phyloP scores from a whole-genome alignment of 148 eudicot genomes.

The Silene latifolia region DNA sequence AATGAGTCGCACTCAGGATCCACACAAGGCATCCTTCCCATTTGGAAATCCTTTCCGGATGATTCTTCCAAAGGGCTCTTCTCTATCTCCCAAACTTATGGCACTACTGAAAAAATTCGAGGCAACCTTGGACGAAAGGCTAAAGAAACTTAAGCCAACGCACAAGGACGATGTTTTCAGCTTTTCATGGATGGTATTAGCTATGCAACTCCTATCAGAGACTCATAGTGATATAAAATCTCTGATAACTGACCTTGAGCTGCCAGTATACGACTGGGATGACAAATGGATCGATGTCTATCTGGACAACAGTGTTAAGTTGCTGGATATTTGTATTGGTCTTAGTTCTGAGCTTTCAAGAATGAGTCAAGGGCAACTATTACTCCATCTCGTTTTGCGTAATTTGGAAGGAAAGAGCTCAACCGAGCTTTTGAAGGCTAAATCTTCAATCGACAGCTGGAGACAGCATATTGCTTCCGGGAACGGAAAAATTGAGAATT shows the following conservation, averaged over 20 bases:
- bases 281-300: slow-evolving; percentile 89
- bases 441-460: slow-evolving; percentile 73
- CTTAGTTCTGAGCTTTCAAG: slow-evolving; percentile 68
- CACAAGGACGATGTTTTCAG: slow-evolving; percentile 47
- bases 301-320: slow-evolving; percentile 71
- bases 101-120: slow-evolving; percentile 56
- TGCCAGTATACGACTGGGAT: slow-evolving; percentile 81
- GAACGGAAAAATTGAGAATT: slow-evolving; percentile 63
- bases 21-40: slow-evolving; percentile 52
- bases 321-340: slow-evolving; percentile 75
- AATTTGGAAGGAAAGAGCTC: slow-evolving; percentile 36
- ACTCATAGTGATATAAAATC: slow-evolving; percentile 67
- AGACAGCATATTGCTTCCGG: slow-evolving; percentile 48
- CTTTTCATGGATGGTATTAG: slow-evolving; percentile 75
- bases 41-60: slow-evolving; percentile 72
- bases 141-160: slow-evolving; percentile 52
- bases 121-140: slow-evolving; percentile 51
- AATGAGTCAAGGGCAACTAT: slow-evolving; percentile 65
- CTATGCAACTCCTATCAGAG: slow-evolving; percentile 55
- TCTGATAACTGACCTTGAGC: slow-evolving; percentile 67
- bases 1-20: slow-evolving; percentile 84
- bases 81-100: slow-evolving; percentile 48
- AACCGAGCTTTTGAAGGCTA: slow-evolving; percentile 36
- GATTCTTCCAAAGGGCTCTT: slow-evolving; percentile 62
- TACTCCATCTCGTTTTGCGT: slow-evolving; percentile 49